Conservation (phyloP, 106 monocot species). For the Apostasia ramifera region DNA sequence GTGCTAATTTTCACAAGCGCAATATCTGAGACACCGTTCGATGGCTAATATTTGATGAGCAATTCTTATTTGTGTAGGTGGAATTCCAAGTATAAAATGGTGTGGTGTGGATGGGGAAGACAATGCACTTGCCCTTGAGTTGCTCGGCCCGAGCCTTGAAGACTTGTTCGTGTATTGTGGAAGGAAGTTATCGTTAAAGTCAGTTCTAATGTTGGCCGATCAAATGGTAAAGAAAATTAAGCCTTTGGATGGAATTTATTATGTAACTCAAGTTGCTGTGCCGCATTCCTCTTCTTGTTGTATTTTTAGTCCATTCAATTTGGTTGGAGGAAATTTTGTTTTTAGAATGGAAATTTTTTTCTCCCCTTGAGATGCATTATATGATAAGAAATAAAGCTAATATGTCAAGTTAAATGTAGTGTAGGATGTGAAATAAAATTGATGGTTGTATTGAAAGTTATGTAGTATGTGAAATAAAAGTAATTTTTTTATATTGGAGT, state of each 20-base stretch:
- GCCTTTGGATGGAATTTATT: not conserved
- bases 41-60: not conserved
- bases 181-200: conserved; percentile 81
- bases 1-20: conserved; percentile 1
- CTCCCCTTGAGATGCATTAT: no score
- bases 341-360: no score
- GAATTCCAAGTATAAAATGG: conserved; percentile 84
- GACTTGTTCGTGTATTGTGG: conserved; percentile 91
- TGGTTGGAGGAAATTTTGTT: no score
- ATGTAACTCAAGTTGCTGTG: not conserved
- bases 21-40: not conserved
- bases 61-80: conserved; percentile 44
- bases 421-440: no score
- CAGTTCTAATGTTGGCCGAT: conserved; percentile 92
- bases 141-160: conserved; percentile 93
- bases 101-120: conserved; percentile 81
- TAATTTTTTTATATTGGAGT: no score
- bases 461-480: no score
- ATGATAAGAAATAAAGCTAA: no score
- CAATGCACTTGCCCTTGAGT: conserved; percentile 81
- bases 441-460: no score
- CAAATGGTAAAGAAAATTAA: conserved; percentile 69
- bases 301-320: no score
- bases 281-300: no score
- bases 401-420: no score